Evolutionary conservation across 345 rosid species (phyloP), one percentile per base, ranked within the genome.

Genomic region (Aegle marmelos): DNA sequence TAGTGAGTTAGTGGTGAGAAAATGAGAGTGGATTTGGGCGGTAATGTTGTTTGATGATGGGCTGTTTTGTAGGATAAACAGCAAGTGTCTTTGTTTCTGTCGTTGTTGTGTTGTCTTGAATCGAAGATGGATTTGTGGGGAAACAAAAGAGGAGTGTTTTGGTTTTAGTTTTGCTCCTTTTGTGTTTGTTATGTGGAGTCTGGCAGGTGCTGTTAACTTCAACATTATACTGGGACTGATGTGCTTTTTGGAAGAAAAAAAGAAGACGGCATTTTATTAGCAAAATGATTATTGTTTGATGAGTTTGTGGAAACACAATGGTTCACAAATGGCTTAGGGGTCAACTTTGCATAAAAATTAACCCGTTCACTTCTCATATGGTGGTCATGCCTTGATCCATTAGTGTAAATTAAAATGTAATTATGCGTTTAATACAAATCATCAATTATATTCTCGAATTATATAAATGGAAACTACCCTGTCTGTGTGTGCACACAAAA

Each of bases 21-120:
- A 61, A 9, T 70, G 81, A 74, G 89, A 82, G 76, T 90, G 97
- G 37, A 87, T 77, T 78, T 81, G 85, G 59, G 85, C 64, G 73
- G 80, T 64, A 66, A 74, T 73, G 78, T 58, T 50, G 75, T 74
- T 82, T 45, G 50, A 0, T 56, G 83, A 28, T 75, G 82, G 80
- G 79, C 82, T 50, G 64, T 80, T 81, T 53, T 34, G 78, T 31
- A 90, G 73, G 9, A 83, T 45, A 79, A 83, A 82, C 72, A 85
- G 5, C n/a, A 77, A 78, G 68, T 68, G 65, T 24, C 77, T 79
- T 60, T 64, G 79, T 25, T 74, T 65, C 75, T 13, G 50, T 36
- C 27, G 57, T 22, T 28, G 33, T 2, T 28, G 60, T 60, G 27
- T 57, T 8, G 16, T 50, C 5, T 41, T 7, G 62, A 70, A 28